These are phyloP conservation scores for Trichoderma citrinoviride DNA, from an alignment of 2,329 filamentous ascomycete species.

Conservation along the genomic window DNA sequence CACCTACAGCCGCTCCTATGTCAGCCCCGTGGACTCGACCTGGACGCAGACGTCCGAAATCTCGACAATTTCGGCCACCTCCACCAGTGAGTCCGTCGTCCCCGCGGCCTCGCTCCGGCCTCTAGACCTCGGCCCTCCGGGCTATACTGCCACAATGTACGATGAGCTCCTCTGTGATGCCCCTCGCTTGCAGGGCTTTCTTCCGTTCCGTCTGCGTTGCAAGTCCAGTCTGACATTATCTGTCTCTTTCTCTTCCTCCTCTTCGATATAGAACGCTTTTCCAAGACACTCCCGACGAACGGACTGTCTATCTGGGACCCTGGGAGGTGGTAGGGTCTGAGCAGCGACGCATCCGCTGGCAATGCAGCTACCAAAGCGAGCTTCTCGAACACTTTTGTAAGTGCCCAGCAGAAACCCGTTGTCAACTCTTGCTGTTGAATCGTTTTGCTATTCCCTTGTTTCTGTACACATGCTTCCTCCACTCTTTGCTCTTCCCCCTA, in stretches of 20 bases:
- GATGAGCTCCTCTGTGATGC: slow-evolving; percentile 13
- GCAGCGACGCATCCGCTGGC: slow-evolving; percentile 51
- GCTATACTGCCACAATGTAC: slow-evolving; percentile 55
- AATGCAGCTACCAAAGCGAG: slow-evolving; percentile 52
- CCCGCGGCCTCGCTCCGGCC: slow-evolving; percentile 43
- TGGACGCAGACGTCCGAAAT: slow-evolving; percentile 46
- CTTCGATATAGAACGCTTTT: slow-evolving; percentile 45
- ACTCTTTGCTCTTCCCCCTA: background rate
- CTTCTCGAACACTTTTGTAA: slow-evolving; percentile 51
- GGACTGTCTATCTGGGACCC: slow-evolving; percentile 52
- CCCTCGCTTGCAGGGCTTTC: background rate
- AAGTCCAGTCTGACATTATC: slow-evolving; percentile 24
- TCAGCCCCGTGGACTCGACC: slow-evolving; percentile 45
- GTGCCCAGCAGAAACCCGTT: slow-evolving; percentile 24
- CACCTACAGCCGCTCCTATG: slow-evolving; percentile 42
- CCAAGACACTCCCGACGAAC: slow-evolving; percentile 48
- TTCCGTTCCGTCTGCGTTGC: background rate
- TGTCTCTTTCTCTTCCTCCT: slow-evolving; percentile 21
- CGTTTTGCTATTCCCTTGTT: background rate
- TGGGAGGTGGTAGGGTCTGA: slow-evolving; percentile 51
- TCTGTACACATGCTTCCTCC: background rate
- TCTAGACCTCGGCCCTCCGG: slow-evolving; percentile 52
- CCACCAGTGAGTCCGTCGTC: slow-evolving; percentile 35
- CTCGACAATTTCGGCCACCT: slow-evolving; percentile 46
- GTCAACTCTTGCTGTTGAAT: background rate